A percentile compares a stretch with the other conserved stretches of the same genome.
These are phyloP conservation scores for Panicum virgatum DNA, from an alignment of 202 grass and related monocot species.

Conservation along the genomic window DNA sequence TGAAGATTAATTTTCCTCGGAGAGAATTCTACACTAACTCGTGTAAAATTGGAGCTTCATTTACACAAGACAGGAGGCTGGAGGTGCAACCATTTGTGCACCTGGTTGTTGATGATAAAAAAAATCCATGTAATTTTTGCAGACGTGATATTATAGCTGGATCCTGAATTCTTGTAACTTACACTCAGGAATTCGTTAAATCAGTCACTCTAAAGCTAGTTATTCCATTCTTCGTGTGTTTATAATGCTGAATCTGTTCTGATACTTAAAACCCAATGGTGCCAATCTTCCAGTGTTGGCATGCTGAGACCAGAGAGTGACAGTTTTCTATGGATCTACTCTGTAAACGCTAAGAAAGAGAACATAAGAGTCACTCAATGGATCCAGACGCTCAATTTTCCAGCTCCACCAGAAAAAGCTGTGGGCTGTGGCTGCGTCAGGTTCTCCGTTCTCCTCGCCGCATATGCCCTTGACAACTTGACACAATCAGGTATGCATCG, in stretches of 20 bases:
- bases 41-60: conserved; percentile 23
- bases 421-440: neutral
- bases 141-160: neutral
- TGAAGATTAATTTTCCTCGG: neutral
- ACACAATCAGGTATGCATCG: neutral
- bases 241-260: neutral
- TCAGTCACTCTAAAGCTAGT: neutral
- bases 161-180: conserved; percentile 14
- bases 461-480: neutral
- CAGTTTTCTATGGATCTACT: neutral
- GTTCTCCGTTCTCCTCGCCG: neutral
- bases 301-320: neutral
- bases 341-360: neutral
- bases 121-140: conserved; percentile 16
- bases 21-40: conserved; percentile 27
- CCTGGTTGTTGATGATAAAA: neutral
- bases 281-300: neutral
- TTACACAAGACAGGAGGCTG: conserved; percentile 10
- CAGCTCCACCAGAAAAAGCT: neutral
- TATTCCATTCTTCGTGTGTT: neutral
- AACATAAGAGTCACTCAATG: too few relatives aligned
- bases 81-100: conserved; percentile 25
- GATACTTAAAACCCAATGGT: neutral
- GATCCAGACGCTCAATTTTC: neutral
- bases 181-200: conserved; percentile 1